Evolutionary conservation across 352 stramenopile genomes (phyloP).

Genomic region (Phytophthora ramorum): DNA sequence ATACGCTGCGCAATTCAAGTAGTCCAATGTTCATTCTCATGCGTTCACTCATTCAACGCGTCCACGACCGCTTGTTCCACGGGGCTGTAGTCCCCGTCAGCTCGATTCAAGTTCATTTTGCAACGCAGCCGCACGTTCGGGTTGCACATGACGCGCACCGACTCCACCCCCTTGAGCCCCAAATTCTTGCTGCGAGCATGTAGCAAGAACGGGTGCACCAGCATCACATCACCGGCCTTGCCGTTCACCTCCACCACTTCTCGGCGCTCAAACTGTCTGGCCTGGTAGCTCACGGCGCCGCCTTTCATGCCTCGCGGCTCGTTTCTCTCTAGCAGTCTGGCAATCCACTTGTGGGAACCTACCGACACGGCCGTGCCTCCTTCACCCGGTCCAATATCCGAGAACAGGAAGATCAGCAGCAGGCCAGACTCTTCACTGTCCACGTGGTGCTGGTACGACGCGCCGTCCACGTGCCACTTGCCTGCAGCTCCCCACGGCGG

Average conservation of each 20-base stretch:
- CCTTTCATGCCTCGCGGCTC: conserved; percentile 69
- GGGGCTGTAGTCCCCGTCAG: conserved; percentile 41
- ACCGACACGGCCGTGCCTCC: conserved; percentile 75
- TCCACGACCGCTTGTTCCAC: conserved; percentile 55
- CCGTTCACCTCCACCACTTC: conserved; percentile 73
- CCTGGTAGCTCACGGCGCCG: conserved; percentile 55
- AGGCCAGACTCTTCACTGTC: conserved; percentile 76
- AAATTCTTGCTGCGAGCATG: conserved; percentile 82
- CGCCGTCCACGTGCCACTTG: conserved; percentile 86
- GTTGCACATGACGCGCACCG: conserved; percentile 80
- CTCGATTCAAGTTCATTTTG: conserved; percentile 56
- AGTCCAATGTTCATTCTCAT: not conserved
- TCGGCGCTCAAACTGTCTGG: conserved; percentile 35
- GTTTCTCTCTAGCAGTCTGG: conserved; percentile 55
- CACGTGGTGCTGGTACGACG: conserved; percentile 75
- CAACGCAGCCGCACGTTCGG: conserved; percentile 58
- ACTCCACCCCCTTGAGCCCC: conserved; percentile 50
- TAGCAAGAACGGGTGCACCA: conserved; percentile 83
- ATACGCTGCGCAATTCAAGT: not conserved
- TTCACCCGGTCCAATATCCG: conserved; percentile 63
- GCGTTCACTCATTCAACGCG: conserved; percentile 19
- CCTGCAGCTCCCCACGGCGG: conserved; percentile 70
- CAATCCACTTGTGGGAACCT: conserved; percentile 70
- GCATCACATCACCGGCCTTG: conserved; percentile 75
- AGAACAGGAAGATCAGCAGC: conserved; percentile 86